Evolutionary conservation across 139 green algal species (phyloP).

Genomic region (Pseudopediastrum boryanum): DNA sequence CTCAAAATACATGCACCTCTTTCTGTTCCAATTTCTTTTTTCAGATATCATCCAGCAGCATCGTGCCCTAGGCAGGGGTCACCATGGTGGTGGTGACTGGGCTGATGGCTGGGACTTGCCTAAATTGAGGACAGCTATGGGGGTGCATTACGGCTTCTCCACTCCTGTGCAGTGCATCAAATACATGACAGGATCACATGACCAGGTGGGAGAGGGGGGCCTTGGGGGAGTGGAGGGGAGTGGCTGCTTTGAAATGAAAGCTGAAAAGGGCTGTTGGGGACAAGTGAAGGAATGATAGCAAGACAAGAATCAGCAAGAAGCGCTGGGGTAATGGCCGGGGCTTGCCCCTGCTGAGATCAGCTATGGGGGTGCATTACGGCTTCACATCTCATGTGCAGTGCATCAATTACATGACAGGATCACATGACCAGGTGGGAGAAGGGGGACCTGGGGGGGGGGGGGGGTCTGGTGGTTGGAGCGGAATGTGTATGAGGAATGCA

Average conservation of each 20-base stretch:
- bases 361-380: too few relatives aligned
- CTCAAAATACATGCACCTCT: background rate
- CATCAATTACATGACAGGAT: slow-evolving; percentile 2
- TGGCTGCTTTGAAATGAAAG: background rate
- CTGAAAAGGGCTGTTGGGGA: too few relatives aligned
- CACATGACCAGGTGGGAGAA: background rate
- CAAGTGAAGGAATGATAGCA: too few relatives aligned
- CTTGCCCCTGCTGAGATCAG: too few relatives aligned
- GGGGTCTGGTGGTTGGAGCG: too few relatives aligned
- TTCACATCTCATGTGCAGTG: too few relatives aligned
- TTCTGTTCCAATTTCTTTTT: slow-evolving; percentile 40
- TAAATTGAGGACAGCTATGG: slow-evolving; percentile 59
- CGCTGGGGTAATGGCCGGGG: too few relatives aligned
- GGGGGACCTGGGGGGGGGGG: too few relatives aligned
- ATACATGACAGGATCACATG: slow-evolving; percentile 71
- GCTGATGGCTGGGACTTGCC: slow-evolving; percentile 56
- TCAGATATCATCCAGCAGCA: slow-evolving; percentile 27
- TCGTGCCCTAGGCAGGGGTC: slow-evolving; percentile 47
- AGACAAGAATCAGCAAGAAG: too few relatives aligned
- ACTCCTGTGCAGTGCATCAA: slow-evolving; percentile 71
- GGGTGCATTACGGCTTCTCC: slow-evolving; percentile 67
- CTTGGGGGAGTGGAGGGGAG: background rate
- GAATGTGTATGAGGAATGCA: too few relatives aligned
- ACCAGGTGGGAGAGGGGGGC: slow-evolving; percentile 52
- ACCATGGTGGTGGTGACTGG: slow-evolving; percentile 66